Evolutionary conservation across 805 yeast species (phyloP), one percentile per base, ranked within the genome.

Genomic region (Spathaspora gorwiae): DNA sequence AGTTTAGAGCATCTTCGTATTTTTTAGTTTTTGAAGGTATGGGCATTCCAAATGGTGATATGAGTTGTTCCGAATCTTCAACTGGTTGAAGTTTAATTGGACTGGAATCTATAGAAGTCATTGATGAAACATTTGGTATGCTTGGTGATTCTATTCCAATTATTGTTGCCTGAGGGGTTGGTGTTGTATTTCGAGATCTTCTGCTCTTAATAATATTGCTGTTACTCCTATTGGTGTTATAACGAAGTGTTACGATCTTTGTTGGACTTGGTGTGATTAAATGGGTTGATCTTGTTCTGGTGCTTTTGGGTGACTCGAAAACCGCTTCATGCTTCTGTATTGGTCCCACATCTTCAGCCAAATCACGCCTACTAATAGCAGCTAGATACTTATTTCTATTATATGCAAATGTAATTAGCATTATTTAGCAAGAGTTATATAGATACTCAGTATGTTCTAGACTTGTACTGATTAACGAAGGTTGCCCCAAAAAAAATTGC

Each of bases 201-300:
- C 39, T 9, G 12, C 13, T 26, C 24, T 9, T 33, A 14, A 13
- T 35, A 9, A 15, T 24, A 27, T 39, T 45, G 27, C 41, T 46
- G 12, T 43, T 38, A 26, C 39, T 45, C 27, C 43, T 46, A n/a
- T 43, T 38, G 8, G 48, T 47, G 39, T 42, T 47, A 35, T 50
- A 52, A 27, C 40, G 44, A 6, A 52, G 33, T 11, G 46, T 38
- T 12, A 52, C 52, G n/a, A 50, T 24, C 24, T 41, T 49, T 6
- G 52, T 46, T 26, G 43, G 38, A 6, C 33, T 26, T 7, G 34
- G 15, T 14, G 35, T 15, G 10, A n/a, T 29, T 15, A 35, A 19
- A 19, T 19, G 24, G 24, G 24, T 19, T 19, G 24, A 19, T 19
- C 24, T 19, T 19, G 24, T 19, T 19, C 24, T 19, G 24, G 24